Conservation (phyloP, 2,329 filamentous ascomycete species). For the Talaromyces funiculosus region DNA sequence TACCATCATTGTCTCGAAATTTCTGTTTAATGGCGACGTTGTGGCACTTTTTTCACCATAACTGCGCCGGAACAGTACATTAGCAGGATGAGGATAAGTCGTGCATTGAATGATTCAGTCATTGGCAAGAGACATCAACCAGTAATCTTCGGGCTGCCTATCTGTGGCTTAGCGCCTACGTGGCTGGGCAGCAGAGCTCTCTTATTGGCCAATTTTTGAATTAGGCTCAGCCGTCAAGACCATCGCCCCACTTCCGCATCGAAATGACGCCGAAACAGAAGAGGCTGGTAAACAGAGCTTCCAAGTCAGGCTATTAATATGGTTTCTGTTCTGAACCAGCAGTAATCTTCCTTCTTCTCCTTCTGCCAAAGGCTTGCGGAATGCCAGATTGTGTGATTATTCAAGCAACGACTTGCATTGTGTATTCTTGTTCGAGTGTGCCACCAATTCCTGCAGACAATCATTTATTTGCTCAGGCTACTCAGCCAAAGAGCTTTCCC, state of each 20-base stretch:
- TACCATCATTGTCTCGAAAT: no score
- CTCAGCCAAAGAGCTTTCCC: background rate
- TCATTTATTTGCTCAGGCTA: background rate
- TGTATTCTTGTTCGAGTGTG: background rate
- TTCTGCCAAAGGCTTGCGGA: background rate
- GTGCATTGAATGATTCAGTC: no score
- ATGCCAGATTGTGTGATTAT: background rate
- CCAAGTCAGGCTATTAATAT: background rate
- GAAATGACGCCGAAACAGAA: background rate
- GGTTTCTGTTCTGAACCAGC: background rate
- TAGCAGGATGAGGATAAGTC: background rate
- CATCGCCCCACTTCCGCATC: background rate
- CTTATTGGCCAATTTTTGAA: background rate
- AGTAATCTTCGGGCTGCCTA: background rate
- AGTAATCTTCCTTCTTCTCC: background rate
- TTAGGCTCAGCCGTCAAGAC: background rate
- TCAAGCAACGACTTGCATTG: background rate
- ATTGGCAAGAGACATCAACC: background rate
- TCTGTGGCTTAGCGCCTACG: background rate
- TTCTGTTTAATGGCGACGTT: background rate
- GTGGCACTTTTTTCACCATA: background rate
- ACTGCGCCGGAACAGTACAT: no score
- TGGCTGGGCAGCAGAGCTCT: background rate
- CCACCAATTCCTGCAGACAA: background rate
- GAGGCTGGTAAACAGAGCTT: conserved; percentile 1